phyloP scores from a whole-genome alignment of 2,329 filamentous ascomycete species.

The Fusarium vanettenii region DNA sequence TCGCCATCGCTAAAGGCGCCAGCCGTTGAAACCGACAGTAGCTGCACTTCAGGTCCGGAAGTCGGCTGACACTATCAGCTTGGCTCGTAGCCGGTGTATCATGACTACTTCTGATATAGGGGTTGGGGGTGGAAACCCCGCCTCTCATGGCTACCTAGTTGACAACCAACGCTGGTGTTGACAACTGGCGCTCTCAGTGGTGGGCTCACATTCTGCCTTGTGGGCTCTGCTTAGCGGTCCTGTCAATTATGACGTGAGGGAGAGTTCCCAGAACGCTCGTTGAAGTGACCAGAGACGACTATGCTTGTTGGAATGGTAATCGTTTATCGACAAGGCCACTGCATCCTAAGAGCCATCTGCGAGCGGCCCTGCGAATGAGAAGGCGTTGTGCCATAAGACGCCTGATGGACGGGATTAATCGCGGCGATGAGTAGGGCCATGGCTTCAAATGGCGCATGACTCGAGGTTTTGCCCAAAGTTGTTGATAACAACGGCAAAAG shows the following conservation, averaged over 20 bases:
- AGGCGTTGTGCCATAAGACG: not conserved
- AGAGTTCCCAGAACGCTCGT: not conserved
- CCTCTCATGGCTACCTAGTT: not conserved
- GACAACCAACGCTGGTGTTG: not conserved
- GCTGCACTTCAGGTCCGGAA: not conserved
- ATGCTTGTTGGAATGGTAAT: not conserved
- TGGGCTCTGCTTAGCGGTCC: not conserved
- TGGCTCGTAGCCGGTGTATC: not conserved
- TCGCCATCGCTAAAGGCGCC: not conserved
- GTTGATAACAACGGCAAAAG: not conserved
- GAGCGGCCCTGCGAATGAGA: not conserved
- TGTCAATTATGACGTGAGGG: not conserved
- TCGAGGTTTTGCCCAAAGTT: not conserved
- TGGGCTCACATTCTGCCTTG: not conserved
- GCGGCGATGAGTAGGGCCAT: not conserved
- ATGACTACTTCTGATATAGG: not conserved
- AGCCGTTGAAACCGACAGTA: not conserved
- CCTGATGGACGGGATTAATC: not conserved
- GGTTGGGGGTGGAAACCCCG: not conserved
- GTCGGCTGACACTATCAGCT: not conserved
- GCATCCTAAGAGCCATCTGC: not conserved
- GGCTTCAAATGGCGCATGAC: not conserved
- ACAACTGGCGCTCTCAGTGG: not conserved
- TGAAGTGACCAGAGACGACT: not conserved
- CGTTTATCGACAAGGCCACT: not conserved